Base-by-base conservation (phyloP, 805 yeast genomes). In the Saturnispora bothae region DNA sequence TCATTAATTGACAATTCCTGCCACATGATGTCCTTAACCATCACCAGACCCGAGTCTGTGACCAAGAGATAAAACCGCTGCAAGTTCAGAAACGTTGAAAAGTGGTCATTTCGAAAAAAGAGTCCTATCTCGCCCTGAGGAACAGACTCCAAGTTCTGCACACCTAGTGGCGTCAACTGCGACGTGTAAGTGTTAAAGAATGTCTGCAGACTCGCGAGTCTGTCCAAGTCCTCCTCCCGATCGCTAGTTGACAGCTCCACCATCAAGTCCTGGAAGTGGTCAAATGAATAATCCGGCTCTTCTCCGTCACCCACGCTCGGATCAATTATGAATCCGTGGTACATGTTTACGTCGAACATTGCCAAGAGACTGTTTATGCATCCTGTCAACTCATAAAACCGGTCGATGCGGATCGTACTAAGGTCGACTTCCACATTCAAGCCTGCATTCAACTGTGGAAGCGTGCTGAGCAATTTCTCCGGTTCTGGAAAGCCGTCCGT, bases 81-180 rank as follows among this genome's bases (percentile, higher is more conserved):
- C 14, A 54, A 57, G 17, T 56, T 54, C 50, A 77, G 78, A 22
- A 44, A 42, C 0, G 96, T 84, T 45, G 71, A 71, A 58, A 83
- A 89, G 56, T 86, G 96, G 56, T 92, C 88, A 57, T 92, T 89
- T 51, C 96, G 69, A 63, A 88, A 92, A 44, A 89, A 71, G 0
- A 89, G 75, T 1, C 78, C 72, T 39, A 78, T 66, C 5, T 77
- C 69, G 30, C 76, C 76, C 13, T 68, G 66, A 1, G 57, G 30
- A 36, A 31, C 45, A 12, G 42, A 63, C 61, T 44, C 83, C 54
- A 37, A 31, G 2, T 61, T 60, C 1, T 53, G 40, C 12, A 83
- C 54, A 0, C 98, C 98, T 34, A 64, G 59, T 1, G 61, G 63
- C 0, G 97, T 84, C 49, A 88, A 60, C 52, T 89, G 96, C 0